Evolutionary conservation across 1,284 basidiomycete genomes (phyloP), one percentile per base, ranked within the genome.

Genomic region (Puccinia polysora): DNA sequence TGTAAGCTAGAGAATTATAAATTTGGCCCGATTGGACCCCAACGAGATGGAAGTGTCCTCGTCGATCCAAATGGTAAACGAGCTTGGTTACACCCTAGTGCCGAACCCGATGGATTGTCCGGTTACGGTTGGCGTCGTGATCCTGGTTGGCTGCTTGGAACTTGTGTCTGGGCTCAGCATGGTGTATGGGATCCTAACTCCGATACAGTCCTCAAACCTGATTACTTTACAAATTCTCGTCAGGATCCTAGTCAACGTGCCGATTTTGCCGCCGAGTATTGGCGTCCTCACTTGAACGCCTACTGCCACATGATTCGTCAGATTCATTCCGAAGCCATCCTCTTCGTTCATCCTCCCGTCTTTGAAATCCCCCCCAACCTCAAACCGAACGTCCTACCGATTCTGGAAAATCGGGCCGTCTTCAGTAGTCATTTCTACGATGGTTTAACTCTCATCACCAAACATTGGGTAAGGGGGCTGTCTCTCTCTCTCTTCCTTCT

Each of bases 371-470:
- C 65, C 4, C 65, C 65, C 4, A 30, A 58, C 18, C 38, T 69
- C 23, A 60, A 30, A 18, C 32, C 65, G 0, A 18, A 25, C 45
- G 40, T 49, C 30, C 59, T 69, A 34, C 65, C 65, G 1, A 59
- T 69, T 14, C 43, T 69, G 8, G 5, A 69, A 60, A 32, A 69
- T 0, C 86, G 95, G 1, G 88, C 85, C 8, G 90, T 86, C 65
- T 88, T 89, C 74, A 88, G 90, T 0, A 84, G 87, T 0, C 95
- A 98, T 80, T 98, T 92, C 80, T 98, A 97, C 79, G 95, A 98
- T 77, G 95, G 95, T 1, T 83, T 97, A 53, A 85, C 84, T 12
- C 79, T 85, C 65, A 77, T 82, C 65, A 82, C 81, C 60, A 81
- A 81, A 75, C 80, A 80, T 79, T 84, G 79, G 81, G 65, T 69